Percentiles rank a stretch among this genome's conserved stretches.
These are phyloP conservation scores for Debaryomycetaceae sp. DNA, from an alignment of 1,139 yeast genomes.

Conservation along the genomic window DNA sequence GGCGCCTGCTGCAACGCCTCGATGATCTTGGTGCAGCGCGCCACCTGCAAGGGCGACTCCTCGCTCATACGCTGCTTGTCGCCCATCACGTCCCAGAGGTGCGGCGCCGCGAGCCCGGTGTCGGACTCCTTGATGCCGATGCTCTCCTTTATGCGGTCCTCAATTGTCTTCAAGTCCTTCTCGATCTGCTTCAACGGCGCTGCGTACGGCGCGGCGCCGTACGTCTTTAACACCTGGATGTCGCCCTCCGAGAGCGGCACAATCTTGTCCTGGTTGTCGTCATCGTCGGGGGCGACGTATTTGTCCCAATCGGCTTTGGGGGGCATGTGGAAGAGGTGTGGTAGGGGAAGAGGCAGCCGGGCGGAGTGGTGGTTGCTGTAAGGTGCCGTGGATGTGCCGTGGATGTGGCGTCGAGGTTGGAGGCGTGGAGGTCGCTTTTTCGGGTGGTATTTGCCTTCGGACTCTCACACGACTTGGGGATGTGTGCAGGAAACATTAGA, in stretches of 20 bases:
- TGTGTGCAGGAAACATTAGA: too few relatives aligned
- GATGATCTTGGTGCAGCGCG: conserved; percentile 96
- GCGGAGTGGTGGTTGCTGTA: too few relatives aligned
- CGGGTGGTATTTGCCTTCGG: too few relatives aligned
- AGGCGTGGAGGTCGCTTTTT: too few relatives aligned
- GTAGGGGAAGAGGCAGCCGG: too few relatives aligned
- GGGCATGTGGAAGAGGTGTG: conserved; percentile 45
- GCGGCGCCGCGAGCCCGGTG: conserved; percentile 93
- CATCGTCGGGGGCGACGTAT: conserved; percentile 81
- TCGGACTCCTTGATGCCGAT: conserved; percentile 93
- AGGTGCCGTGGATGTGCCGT: too few relatives aligned
- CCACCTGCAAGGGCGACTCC: conserved; percentile 96
- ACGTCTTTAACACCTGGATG: conserved; percentile 92
- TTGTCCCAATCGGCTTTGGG: conserved; percentile 97
- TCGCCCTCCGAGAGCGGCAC: conserved; percentile 93
- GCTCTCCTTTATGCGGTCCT: conserved; percentile 84
- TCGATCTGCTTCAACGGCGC: conserved; percentile 74
- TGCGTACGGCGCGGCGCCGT: conserved; percentile 97
- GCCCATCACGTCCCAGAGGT: conserved; percentile 95
- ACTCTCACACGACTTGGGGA: too few relatives aligned
- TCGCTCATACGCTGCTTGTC: conserved; percentile 90
- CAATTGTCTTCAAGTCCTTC: conserved; percentile 78
- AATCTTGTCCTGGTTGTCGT: conserved; percentile 63
- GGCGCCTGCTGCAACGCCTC: conserved; percentile 37
- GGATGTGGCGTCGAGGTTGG: too few relatives aligned